A percentile compares a stretch with the other conserved stretches of the same genome.
Conservation (phyloP, 225 moss, liverwort and hornwort genomes). For the Anthoceros angustus region DNA sequence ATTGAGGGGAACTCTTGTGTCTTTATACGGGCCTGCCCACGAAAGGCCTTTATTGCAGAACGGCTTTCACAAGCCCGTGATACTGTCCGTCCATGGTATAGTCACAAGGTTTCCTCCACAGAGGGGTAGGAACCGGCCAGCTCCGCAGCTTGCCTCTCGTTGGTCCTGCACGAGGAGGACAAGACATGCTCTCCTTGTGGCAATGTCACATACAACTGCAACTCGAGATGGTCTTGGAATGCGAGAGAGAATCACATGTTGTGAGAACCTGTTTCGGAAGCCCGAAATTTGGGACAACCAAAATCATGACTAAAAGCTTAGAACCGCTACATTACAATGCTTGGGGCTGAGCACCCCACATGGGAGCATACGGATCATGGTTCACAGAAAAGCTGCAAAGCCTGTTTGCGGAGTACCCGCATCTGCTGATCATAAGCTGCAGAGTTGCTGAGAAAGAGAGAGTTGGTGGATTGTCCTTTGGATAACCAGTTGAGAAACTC, state of each 20-base stretch:
- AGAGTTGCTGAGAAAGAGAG: conserved; percentile 2
- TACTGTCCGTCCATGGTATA: neutral
- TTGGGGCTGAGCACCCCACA: no score
- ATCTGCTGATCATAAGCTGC: neutral
- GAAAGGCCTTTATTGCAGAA: neutral
- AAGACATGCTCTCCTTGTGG: no score
- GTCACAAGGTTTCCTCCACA: conserved; percentile 2
- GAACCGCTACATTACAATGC: no score
- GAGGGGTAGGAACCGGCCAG: neutral
- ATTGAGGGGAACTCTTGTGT: neutral
- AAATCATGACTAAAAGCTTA: no score
- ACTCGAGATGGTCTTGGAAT: no score
- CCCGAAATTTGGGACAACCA: no score
- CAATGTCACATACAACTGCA: no score
- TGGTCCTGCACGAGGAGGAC: no score
- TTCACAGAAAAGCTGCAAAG: neutral
- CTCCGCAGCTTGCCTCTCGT: neutral
- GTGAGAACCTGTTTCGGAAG: no score
- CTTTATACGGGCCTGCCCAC: neutral
- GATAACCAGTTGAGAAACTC: conserved; percentile 1
- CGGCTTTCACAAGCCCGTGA: neutral
- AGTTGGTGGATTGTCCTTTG: neutral
- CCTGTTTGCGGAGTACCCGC: neutral
- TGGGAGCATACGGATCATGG: neutral
- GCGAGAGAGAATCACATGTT: no score